Evolutionary conservation across 306 rosid species (phyloP).

Genomic region (Acacia confusa): DNA sequence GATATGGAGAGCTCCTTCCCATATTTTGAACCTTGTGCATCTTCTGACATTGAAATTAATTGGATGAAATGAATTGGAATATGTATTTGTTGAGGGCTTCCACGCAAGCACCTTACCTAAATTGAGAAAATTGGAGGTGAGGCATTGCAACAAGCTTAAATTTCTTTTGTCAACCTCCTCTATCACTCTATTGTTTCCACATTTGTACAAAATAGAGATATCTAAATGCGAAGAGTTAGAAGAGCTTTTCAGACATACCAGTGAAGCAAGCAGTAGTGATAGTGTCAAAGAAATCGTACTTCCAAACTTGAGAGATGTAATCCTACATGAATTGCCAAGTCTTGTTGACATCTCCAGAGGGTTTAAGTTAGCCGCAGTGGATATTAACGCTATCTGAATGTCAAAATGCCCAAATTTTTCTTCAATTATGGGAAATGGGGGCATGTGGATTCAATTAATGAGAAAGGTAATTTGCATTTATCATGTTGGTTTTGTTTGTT

Average conservation of each 20-base stretch:
- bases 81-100: background rate
- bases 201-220: background rate
- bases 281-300: background rate
- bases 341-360: background rate
- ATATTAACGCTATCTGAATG: fast-evolving
- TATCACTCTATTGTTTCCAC: background rate
- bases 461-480: background rate
- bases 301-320: fast-evolving
- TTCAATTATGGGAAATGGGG: background rate
- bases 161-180: background rate
- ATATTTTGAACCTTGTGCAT: background rate
- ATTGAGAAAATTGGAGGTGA: background rate
- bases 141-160: background rate
- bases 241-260: background rate
- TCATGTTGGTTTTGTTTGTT: background rate
- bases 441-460: fast-evolving
- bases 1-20: background rate
- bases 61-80: background rate
- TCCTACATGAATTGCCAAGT: fast-evolving
- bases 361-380: background rate
- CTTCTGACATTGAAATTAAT: background rate
- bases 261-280: background rate
- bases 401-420: background rate
- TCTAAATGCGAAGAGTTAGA: background rate
- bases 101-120: too few species aligned